phyloP scores from a whole-genome alignment of 2,329 filamentous ascomycete genomes.

The Phialocephala sp. region DNA sequence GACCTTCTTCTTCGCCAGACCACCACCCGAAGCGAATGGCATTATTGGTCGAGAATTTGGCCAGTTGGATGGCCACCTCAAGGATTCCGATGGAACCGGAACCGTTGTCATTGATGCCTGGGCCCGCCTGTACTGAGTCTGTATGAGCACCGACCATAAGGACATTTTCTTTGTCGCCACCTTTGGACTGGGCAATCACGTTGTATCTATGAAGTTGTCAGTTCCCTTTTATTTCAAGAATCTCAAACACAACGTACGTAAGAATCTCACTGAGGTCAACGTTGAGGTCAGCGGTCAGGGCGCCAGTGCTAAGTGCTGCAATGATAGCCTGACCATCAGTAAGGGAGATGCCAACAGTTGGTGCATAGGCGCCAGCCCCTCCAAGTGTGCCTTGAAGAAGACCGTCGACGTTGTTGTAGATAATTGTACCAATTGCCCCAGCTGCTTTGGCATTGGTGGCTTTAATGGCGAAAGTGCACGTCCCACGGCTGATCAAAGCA shows the following conservation, averaged over 20 bases:
- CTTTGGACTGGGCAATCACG: slow-evolving; percentile 64
- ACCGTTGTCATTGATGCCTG: slow-evolving; percentile 49
- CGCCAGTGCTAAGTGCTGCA: slow-evolving; percentile 15
- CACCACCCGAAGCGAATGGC: slow-evolving; percentile 71
- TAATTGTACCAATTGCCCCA: slow-evolving; percentile 70
- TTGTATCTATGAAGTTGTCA: slow-evolving; percentile 46
- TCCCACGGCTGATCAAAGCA: slow-evolving; percentile 72
- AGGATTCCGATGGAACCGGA: slow-evolving; percentile 53
- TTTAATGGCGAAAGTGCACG: slow-evolving; percentile 73
- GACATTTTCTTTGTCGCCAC: slow-evolving; percentile 65
- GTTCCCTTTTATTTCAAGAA: not conserved
- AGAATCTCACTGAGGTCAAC: slow-evolving; percentile 11
- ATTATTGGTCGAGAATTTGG: slow-evolving; percentile 63
- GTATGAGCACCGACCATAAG: slow-evolving; percentile 69
- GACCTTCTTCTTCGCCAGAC: slow-evolving; percentile 68
- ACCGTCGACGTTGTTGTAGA: slow-evolving; percentile 73
- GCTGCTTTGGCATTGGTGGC: slow-evolving; percentile 68
- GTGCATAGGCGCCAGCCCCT: slow-evolving; percentile 52
- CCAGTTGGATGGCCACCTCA: slow-evolving; percentile 63
- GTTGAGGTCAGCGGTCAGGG: slow-evolving; percentile 21
- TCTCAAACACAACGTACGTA: slow-evolving; percentile 9
- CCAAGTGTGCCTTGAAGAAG: slow-evolving; percentile 72
- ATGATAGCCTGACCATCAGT: slow-evolving; percentile 41
- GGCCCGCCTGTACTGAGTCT: slow-evolving; percentile 65
- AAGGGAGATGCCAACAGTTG: slow-evolving; percentile 54